Conservation (phyloP, 768 basidiomycete species). For the Lenzites betulinus region DNA sequence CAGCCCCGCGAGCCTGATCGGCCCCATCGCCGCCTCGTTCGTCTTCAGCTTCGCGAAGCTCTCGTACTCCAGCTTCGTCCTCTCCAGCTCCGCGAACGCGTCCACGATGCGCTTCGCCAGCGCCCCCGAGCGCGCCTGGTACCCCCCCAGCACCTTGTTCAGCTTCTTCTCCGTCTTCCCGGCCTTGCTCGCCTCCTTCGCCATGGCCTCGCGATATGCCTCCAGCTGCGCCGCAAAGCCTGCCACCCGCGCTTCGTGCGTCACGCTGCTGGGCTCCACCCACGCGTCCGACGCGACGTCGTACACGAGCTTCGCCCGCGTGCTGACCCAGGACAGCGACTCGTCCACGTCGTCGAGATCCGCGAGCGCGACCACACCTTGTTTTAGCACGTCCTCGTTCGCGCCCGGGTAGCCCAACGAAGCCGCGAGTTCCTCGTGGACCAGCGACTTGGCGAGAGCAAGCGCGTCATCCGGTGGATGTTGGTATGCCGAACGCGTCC, state of each 20-base stretch:
- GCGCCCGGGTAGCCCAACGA: conserved; percentile 86
- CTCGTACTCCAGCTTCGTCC: conserved; percentile 68
- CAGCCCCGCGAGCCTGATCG: conserved; percentile 73
- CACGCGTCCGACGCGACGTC: conserved; percentile 58
- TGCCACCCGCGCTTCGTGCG: conserved; percentile 56
- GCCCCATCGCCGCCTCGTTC: conserved; percentile 77
- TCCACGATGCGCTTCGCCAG: conserved; percentile 63
- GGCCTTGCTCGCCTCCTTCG: conserved; percentile 78
- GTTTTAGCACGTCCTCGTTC: conserved; percentile 72
- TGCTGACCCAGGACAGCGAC: conserved; percentile 68
- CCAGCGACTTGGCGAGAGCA: conserved; percentile 62
- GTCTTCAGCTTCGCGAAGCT: conserved; percentile 74
- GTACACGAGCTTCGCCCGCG: conserved; percentile 64
- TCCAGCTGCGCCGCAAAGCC: conserved; percentile 67
- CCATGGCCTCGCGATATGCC: conserved; percentile 68
- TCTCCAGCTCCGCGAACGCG: conserved; percentile 71
- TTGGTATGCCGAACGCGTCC: conserved; percentile 65
- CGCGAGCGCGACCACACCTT: conserved; percentile 67
- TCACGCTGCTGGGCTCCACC: conserved; percentile 66
- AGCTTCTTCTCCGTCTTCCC: conserved; percentile 91
- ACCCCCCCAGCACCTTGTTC: conserved; percentile 85
- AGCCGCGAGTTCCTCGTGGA: conserved; percentile 80
- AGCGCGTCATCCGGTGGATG: conserved; percentile 80
- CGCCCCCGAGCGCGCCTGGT: conserved; percentile 72
- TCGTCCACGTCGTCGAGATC: conserved; percentile 65